phyloP scores from a whole-genome alignment of 2,329 filamentous ascomycete genomes.

The Penicillium sp. region DNA sequence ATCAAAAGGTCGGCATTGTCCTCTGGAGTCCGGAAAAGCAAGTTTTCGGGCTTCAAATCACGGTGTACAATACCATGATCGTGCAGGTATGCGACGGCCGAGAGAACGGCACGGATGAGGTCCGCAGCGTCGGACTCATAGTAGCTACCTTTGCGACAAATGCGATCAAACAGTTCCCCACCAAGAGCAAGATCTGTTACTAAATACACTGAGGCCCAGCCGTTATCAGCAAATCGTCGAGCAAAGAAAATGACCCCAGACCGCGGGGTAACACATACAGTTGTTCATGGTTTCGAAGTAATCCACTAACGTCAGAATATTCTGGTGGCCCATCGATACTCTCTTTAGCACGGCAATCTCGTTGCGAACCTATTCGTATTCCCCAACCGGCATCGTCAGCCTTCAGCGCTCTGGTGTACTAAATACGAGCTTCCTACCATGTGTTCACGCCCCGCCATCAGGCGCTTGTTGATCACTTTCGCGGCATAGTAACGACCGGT shows the following conservation, averaged over 20 bases:
- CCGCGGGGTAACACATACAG: slow-evolving; percentile 53
- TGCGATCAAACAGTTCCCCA: slow-evolving; percentile 96
- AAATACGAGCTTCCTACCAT: slow-evolving; percentile 67
- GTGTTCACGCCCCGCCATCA: slow-evolving; percentile 97
- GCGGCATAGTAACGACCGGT: slow-evolving; percentile 97
- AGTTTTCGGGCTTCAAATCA: slow-evolving; percentile 95
- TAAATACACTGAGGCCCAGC: slow-evolving; percentile 70
- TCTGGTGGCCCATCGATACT: slow-evolving; percentile 99
- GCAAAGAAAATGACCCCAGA: background rate
- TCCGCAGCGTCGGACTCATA: slow-evolving; percentile 97
- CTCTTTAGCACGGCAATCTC: slow-evolving; percentile 97
- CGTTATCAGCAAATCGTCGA: slow-evolving; percentile 19
- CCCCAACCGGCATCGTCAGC: slow-evolving; percentile 13
- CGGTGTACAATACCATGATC: slow-evolving; percentile 98
- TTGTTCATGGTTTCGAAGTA: slow-evolving; percentile 99
- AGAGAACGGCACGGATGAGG: slow-evolving; percentile 90
- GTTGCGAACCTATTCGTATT: slow-evolving; percentile 74
- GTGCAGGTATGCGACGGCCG: slow-evolving; percentile 97
- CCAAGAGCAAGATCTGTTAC: slow-evolving; percentile 96
- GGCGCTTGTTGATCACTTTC: slow-evolving; percentile 97
- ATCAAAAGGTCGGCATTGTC: slow-evolving; percentile 97
- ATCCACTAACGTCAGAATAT: slow-evolving; percentile 95
- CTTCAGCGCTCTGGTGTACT: background rate
- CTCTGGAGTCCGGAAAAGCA: slow-evolving; percentile 94
- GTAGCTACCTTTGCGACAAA: slow-evolving; percentile 97